Percentiles rank a stretch among this genome's conserved stretches.
These are phyloP conservation scores for Myrmaecium sp. DNA, from an alignment of 2,329 filamentous ascomycete genomes.

Conservation along the genomic window DNA sequence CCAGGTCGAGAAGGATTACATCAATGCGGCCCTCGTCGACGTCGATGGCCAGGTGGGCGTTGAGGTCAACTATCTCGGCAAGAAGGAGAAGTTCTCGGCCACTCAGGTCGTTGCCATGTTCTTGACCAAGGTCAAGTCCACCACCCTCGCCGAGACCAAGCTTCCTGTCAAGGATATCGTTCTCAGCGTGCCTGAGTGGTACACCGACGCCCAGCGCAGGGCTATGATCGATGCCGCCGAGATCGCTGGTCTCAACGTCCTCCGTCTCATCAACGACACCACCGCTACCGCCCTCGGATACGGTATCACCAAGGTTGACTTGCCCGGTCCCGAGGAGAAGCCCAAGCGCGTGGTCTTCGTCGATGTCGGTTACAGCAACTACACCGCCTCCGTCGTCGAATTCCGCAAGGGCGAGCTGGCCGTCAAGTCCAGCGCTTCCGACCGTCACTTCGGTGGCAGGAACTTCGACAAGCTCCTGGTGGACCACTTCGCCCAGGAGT, in stretches of 20 bases:
- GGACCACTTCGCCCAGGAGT: constrained; percentile 88
- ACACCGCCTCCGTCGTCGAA: constrained; percentile 85
- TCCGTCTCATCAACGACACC: constrained; percentile 94
- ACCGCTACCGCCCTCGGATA: constrained; percentile 91
- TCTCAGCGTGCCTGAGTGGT: constrained; percentile 90
- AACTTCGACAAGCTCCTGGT: constrained; percentile 93
- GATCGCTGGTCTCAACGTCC: constrained; percentile 79
- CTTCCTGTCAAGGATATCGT: constrained; percentile 85
- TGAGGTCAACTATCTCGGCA: constrained; percentile 81
- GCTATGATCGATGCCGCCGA: constrained; percentile 81
- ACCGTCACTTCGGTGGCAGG: constrained; percentile 92
- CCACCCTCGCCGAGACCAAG: constrained; percentile 71
- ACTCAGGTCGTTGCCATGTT: constrained; percentile 92
- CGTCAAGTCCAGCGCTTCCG: constrained; percentile 82
- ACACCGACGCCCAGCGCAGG: constrained; percentile 85
- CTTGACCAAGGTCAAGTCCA: constrained; percentile 84
- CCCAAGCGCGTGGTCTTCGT: constrained; percentile 80
- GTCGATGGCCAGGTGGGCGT: constrained; percentile 88
- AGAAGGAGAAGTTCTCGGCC: constrained; percentile 90
- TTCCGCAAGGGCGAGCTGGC: constrained; percentile 93
- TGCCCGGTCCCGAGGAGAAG: constrained; percentile 77
- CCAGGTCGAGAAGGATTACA: constrained; percentile 78
- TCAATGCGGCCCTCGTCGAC: constrained; percentile 73
- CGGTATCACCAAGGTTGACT: constrained; percentile 93
- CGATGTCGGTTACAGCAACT: constrained; percentile 94